A percentile compares a stretch with the other conserved stretches of the same genome.
Evolutionary conservation across 2,329 filamentous ascomycete species (phyloP).

Genomic region (Xylaria hypoxylon): DNA sequence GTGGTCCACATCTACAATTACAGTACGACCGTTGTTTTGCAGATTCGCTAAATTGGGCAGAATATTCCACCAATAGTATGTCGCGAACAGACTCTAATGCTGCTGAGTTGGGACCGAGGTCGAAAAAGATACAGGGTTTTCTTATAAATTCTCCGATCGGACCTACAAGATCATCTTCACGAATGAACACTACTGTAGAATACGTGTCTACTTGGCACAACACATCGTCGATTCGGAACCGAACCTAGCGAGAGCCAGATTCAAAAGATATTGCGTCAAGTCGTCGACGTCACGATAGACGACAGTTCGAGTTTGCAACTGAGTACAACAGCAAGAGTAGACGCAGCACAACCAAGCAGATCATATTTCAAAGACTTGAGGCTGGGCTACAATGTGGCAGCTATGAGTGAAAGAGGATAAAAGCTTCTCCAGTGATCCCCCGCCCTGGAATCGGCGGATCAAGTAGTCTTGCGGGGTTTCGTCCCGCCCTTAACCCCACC

Average conservation of each 20-base stretch:
- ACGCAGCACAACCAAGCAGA: not conserved
- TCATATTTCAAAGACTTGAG: not conserved
- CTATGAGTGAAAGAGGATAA: not conserved
- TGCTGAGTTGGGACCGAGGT: constrained; percentile 12
- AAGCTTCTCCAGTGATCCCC: constrained; percentile 1
- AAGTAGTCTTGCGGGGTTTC: constrained; percentile 32
- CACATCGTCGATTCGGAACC: constrained; percentile 13
- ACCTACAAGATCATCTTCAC: not conserved
- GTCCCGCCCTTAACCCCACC: constrained; percentile 35
- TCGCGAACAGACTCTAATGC: not conserved
- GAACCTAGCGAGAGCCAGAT: not conserved
- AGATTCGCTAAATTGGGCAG: constrained; percentile 44
- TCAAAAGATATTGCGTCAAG: not conserved
- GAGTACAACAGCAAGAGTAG: not conserved
- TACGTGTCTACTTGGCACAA: not conserved
- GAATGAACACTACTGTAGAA: constrained; percentile 8
- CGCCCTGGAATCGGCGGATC: constrained; percentile 9
- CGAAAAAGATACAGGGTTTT: constrained; percentile 28
- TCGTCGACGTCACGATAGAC: not conserved
- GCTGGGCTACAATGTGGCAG: not conserved
- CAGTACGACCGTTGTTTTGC: constrained; percentile 29
- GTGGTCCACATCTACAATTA: constrained; percentile 28
- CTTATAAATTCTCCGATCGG: not conserved
- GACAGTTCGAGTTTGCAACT: not conserved
- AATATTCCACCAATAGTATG: constrained; percentile 54